A percentile compares a stretch with the other conserved stretches of the same genome.
These are phyloP conservation scores for Helicostylum pulchrum DNA, from an alignment of 192 early-diverging fungal species.

Conservation along the genomic window DNA sequence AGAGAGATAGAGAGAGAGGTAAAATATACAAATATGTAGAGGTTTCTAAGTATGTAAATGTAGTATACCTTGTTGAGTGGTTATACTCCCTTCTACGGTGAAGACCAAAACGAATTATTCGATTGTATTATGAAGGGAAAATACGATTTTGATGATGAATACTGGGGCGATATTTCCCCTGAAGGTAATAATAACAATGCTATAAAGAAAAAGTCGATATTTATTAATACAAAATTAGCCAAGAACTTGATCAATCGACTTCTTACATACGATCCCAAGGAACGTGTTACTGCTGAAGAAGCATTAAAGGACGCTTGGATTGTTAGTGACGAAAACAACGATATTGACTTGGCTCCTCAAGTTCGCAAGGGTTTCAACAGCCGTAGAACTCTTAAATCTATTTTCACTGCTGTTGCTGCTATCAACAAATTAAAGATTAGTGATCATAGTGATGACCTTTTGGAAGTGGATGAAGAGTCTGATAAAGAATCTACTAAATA, in stretches of 20 bases:
- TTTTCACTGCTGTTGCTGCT: constrained; percentile 8
- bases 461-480: not conserved
- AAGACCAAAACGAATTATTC: constrained; percentile 58
- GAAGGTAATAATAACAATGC: constrained; percentile 26
- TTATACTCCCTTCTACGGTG: constrained; percentile 65
- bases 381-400: constrained; percentile 6
- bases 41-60: not conserved
- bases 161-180: constrained; percentile 79
- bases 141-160: constrained; percentile 65
- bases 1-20: not conserved
- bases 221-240: constrained; percentile 34
- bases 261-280: constrained; percentile 59
- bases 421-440: constrained; percentile 1
- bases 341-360: constrained; percentile 6
- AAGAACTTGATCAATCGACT: constrained; percentile 69
- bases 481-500: not conserved
- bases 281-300: constrained; percentile 74
- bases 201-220: not conserved
- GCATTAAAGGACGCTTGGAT: constrained; percentile 86
- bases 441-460: constrained; percentile 2
- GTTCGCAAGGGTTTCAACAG: constrained; percentile 17
- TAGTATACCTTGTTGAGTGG: constrained; percentile 69
- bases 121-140: constrained; percentile 58
- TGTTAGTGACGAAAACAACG: constrained; percentile 40
- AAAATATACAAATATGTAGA: not conserved